Evolutionary conservation across 805 yeast genomes (phyloP).

Genomic region (Candida arabinofermentans): DNA sequence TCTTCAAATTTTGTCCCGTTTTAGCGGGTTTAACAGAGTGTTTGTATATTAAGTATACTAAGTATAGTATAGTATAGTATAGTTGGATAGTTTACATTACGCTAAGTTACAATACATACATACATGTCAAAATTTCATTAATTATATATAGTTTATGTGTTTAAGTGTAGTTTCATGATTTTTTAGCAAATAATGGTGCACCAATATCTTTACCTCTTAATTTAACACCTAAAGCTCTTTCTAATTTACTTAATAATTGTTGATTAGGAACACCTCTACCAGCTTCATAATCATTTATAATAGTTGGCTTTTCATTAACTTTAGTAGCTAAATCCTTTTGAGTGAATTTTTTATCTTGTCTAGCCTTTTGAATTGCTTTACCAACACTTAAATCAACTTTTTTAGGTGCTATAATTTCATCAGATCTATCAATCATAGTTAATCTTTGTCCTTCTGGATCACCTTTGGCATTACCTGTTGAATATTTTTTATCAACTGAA

Average conservation of each 20-base stretch:
- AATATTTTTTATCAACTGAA: constrained; percentile 91
- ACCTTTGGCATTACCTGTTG: constrained; percentile 54
- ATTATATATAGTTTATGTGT: no score
- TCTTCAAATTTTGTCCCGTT: no score
- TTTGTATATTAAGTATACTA: no score
- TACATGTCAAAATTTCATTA: background rate
- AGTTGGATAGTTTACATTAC: no score
- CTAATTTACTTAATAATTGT: constrained; percentile 87
- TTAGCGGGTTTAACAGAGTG: no score
- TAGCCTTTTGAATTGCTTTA: constrained; percentile 76
- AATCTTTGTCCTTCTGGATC: constrained; percentile 93
- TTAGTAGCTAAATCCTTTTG: constrained; percentile 97
- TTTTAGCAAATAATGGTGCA: constrained; percentile 67
- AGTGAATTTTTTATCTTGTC: constrained; percentile 83
- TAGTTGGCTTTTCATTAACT: constrained; percentile 92
- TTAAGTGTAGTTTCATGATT: constrained; percentile 14
- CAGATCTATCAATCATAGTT: constrained; percentile 88
- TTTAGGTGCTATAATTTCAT: constrained; percentile 89
- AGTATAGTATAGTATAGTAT: no score
- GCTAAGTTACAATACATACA: no score
- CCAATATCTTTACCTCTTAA: constrained; percentile 96
- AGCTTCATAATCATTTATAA: constrained; percentile 93
- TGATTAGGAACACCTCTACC: constrained; percentile 97
- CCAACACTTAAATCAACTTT: constrained; percentile 84
- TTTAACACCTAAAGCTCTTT: constrained; percentile 90